Evolutionary conservation across 495 filamentous ascomycete species (phyloP), one percentile per base, ranked within the genome.

Genomic region (Cudoniella acicularis): DNA sequence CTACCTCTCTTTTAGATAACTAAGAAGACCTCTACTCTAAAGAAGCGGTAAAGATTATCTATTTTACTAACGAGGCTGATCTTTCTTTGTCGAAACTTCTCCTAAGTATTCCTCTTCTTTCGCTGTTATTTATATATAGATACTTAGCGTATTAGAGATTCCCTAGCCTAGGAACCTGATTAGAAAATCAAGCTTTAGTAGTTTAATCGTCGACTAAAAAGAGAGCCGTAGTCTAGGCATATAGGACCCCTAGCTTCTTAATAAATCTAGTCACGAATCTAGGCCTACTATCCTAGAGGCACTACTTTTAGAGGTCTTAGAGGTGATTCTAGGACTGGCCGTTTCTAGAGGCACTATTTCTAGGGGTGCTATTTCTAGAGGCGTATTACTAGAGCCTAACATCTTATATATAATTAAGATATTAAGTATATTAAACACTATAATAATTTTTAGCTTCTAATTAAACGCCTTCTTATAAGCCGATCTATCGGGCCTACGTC

Each of bases 1-100:
- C 51, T 65, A 22, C 54, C 49, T 36, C 55, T 59, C 54, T 43
- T 65, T 61, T 59, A 54, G 45, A 66, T 66, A 50, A 63, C 59
- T 36, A 64, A 47, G 22, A 62, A 27, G 60, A 61, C 16, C 22
- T 64, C 49, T 52, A 17, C 41, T 22, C 56, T 27, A 59, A 20
- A 64, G 18, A 64, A 53, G 36, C 62, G 52, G 23, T 59, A 50
- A 13, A 64, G 53, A 55, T 62, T 9, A 59, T 62, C 45, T 51
- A 23, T 17, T 49, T 67, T 62, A 23, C 54, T 67, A 16, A 60
- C 46, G 18, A 62, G 49, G 24, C 59, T 59, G 17, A 30, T 48
- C 13, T 62, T 62, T 20, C 57, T 62, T 67, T 40, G 21, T 46
- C 18, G 42, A 26, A 60, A 65, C n/a, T 60, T 54, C 52, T 68